Evolutionary conservation across 768 basidiomycete species (phyloP).

Genomic region (Panaeolus cyanescens): DNA sequence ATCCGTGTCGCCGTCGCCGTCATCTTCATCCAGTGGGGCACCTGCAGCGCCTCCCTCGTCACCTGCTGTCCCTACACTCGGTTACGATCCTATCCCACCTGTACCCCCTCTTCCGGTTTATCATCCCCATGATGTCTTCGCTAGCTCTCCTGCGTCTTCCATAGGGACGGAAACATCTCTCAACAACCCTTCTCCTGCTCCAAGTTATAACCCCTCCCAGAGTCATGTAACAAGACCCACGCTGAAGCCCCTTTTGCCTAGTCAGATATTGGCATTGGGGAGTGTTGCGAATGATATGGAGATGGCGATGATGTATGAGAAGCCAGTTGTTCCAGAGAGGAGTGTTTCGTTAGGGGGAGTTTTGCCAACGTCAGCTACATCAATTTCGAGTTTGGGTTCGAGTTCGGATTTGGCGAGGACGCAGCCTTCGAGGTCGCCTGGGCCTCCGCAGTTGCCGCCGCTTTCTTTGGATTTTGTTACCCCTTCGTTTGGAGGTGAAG

Average conservation of each 20-base stretch:
- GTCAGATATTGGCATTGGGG: slow-evolving; percentile 22
- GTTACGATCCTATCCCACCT: not conserved
- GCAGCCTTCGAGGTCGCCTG: not conserved
- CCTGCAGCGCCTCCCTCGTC: no score
- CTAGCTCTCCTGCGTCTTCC: not conserved
- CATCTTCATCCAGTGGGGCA: no score
- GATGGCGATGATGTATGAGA: not conserved
- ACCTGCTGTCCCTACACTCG: not conserved
- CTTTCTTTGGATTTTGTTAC: slow-evolving; percentile 6
- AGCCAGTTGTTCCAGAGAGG: not conserved
- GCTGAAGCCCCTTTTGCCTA: slow-evolving; percentile 20
- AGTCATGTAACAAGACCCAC: not conserved
- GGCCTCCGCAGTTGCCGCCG: not conserved
- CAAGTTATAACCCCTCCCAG: not conserved
- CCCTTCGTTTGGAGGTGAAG: slow-evolving; percentile 11
- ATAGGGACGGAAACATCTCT: not conserved
- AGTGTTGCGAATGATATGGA: slow-evolving; percentile 19
- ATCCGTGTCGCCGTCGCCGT: slow-evolving; percentile 17
- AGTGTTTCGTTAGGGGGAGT: not conserved
- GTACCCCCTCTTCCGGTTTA: not conserved
- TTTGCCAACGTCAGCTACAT: not conserved
- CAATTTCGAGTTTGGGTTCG: not conserved
- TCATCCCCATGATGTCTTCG: not conserved
- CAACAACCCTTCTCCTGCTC: not conserved
- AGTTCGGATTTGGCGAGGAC: not conserved